phyloP scores from a whole-genome alignment of 208 protist species.

The Acanthamoeba castellanii region DNA sequence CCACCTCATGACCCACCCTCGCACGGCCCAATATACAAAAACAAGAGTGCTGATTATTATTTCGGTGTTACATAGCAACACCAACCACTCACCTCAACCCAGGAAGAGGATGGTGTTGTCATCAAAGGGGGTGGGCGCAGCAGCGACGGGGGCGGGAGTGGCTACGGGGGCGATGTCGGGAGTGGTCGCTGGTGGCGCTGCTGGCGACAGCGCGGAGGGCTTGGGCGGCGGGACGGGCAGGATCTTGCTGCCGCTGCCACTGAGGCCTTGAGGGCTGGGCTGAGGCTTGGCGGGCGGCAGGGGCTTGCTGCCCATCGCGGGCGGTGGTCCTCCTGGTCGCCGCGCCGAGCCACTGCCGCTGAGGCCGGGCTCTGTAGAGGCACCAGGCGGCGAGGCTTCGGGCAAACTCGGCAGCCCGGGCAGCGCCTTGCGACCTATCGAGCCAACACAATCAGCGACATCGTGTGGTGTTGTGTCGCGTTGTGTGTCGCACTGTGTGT shows the following conservation, averaged over 20 bases:
- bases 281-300: neutral
- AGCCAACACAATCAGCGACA: too few species aligned
- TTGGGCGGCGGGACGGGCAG: neutral
- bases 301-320: neutral
- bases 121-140: too few species aligned
- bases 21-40: neutral
- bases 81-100: too few species aligned
- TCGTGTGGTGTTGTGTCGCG: too few species aligned
- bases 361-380: neutral
- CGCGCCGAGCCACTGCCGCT: neutral
- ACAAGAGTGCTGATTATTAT: too few species aligned
- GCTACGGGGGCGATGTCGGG: neutral
- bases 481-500: too few species aligned
- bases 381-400: neutral
- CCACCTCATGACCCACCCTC: neutral
- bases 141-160: neutral
- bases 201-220: neutral
- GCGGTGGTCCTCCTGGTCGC: too few species aligned
- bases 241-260: neutral
- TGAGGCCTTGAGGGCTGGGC: neutral
- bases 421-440: neutral
- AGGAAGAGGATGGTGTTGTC: too few species aligned
- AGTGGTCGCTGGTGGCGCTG: neutral
- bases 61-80: too few species aligned
- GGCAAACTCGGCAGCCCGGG: neutral